A percentile compares a stretch with the other conserved stretches of the same genome.
These are phyloP conservation scores for Xylaria grammica DNA, from an alignment of 495 filamentous ascomycete species.

Conservation along the genomic window DNA sequence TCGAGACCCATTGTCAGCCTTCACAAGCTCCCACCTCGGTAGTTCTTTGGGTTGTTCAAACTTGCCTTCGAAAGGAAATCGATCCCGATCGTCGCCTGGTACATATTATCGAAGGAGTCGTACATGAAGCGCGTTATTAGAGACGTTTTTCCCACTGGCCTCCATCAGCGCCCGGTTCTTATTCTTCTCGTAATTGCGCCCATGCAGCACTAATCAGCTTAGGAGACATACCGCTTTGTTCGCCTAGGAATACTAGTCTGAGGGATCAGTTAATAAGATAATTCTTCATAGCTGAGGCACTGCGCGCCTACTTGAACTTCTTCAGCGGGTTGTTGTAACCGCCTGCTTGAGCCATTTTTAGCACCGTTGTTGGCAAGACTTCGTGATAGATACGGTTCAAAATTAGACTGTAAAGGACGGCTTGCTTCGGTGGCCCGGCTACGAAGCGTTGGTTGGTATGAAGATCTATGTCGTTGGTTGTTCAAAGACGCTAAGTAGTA, in stretches of 20 bases:
- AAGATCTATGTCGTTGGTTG: constrained; percentile 1
- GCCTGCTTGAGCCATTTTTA: constrained; percentile 59
- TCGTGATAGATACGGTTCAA: constrained; percentile 17
- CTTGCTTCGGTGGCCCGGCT: constrained; percentile 4
- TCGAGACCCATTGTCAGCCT: constrained; percentile 30
- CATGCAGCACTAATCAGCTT: constrained; percentile 7
- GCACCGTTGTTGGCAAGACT: constrained; percentile 18
- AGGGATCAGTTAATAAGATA: constrained; percentile 16
- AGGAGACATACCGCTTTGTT: constrained; percentile 85
- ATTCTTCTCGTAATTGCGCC: not conserved
- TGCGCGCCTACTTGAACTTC: constrained; percentile 89
- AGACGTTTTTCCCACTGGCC: constrained; percentile 93
- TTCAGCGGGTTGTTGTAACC: constrained; percentile 99
- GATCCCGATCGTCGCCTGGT: constrained; percentile 98
- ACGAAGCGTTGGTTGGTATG: constrained; percentile 5
- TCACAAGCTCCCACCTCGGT: not conserved
- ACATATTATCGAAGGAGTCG: constrained; percentile 99
- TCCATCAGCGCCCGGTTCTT: constrained; percentile 12
- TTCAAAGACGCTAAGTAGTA: not conserved
- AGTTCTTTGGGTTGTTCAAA: constrained; percentile 3
- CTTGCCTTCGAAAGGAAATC: constrained; percentile 97
- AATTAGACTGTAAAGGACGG: not conserved
- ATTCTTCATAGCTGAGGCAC: not conserved
- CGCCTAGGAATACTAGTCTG: constrained; percentile 94
- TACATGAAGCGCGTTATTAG: constrained; percentile 99